A percentile compares a stretch with the other conserved stretches of the same genome.
phyloP scores from a whole-genome alignment of 2,329 filamentous ascomycete genomes.

The Pseudogymnoascus sp. region DNA sequence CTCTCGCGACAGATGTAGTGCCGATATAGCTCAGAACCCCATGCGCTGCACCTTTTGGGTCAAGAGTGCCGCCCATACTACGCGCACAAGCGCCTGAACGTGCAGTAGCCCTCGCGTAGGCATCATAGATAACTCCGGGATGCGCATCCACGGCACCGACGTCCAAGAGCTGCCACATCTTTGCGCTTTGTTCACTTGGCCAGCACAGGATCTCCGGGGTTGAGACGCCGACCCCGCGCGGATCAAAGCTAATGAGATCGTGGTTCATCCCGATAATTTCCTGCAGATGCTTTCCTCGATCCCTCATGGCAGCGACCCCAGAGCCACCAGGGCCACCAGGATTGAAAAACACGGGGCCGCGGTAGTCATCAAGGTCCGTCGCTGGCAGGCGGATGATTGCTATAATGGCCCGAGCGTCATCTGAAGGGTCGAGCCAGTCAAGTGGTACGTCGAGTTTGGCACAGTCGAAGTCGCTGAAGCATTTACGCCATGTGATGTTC shows the following conservation, averaged over 20 bases:
- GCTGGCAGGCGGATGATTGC: conserved; percentile 19
- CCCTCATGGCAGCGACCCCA: conserved; percentile 28
- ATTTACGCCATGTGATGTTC: background rate
- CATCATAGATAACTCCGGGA: conserved; percentile 37
- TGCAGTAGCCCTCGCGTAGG: conserved; percentile 35
- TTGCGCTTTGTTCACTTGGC: conserved; percentile 33
- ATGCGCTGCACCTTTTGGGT: conserved; percentile 20
- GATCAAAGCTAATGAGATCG: conserved; percentile 42
- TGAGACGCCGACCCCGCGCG: conserved; percentile 42
- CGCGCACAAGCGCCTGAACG: conserved; percentile 35
- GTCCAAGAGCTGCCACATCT: conserved; percentile 37
- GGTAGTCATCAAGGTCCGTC: conserved; percentile 16
- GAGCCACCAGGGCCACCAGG: conserved; percentile 40
- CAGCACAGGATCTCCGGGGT: conserved; percentile 45
- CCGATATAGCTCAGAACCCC: conserved; percentile 24
- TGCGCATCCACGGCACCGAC: conserved; percentile 39
- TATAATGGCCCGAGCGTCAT: conserved; percentile 13
- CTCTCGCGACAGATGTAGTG: conserved; percentile 29
- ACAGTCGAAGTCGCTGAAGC: background rate
- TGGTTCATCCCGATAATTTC: conserved; percentile 31
- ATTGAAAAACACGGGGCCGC: conserved; percentile 34
- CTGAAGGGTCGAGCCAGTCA: conserved; percentile 20
- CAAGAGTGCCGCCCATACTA: conserved; percentile 15
- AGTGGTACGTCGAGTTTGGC: conserved; percentile 13
- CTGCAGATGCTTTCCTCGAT: conserved; percentile 27